A percentile compares a stretch with the other conserved stretches of the same genome.
Evolutionary conservation across 768 basidiomycete genomes (phyloP).

Genomic region (Cyathus striatus): DNA sequence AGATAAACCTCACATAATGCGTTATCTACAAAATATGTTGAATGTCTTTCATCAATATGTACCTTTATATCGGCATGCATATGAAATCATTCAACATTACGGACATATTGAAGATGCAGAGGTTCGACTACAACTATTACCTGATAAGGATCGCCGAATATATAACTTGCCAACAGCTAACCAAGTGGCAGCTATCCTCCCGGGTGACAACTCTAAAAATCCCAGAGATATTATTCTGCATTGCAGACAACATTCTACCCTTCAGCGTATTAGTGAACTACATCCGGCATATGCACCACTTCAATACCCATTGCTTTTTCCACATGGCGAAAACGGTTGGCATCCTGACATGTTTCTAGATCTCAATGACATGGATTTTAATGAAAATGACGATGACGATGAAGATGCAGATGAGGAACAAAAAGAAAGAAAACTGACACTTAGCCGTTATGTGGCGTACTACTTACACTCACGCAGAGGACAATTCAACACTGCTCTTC

Average conservation of each 20-base stretch:
- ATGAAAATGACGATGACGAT: too few relatives aligned
- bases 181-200: background rate
- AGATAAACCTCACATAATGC: too few relatives aligned
- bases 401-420: background rate
- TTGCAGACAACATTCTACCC: background rate
- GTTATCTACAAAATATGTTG: background rate
- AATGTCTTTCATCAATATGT: background rate
- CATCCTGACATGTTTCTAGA: too few relatives aligned
- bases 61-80: background rate
- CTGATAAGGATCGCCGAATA: background rate
- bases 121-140: background rate
- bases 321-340: background rate
- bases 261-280: background rate
- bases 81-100: background rate
- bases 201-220: background rate
- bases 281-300: background rate
- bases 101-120: background rate
- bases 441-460: too few relatives aligned
- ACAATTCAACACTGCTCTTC: constrained; percentile 5
- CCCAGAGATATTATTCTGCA: background rate
- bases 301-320: background rate
- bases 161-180: background rate
- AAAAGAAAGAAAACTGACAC: background rate
- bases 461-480: background rate
- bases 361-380: too few relatives aligned